Evolutionary conservation across 2,329 filamentous ascomycete species (phyloP).

Genomic region (Penicillium aurantiogriseum): DNA sequence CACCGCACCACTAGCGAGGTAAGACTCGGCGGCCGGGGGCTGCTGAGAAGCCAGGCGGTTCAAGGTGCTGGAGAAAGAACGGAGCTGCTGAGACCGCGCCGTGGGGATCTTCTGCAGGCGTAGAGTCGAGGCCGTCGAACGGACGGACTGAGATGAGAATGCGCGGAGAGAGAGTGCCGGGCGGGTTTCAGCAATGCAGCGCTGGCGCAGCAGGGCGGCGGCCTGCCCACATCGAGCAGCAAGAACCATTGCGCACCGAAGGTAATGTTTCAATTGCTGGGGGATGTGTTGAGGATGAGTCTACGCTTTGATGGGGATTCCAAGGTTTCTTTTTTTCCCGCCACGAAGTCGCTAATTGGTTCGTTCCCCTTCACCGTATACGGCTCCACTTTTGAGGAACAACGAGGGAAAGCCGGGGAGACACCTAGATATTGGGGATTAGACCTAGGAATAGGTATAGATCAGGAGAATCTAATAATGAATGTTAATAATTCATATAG

Average conservation of each 20-base stretch:
- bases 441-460: neutral
- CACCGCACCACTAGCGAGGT: constrained; percentile 83
- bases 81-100: constrained; percentile 43
- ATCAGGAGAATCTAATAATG: neutral
- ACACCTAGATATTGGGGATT: neutral
- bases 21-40: constrained; percentile 79
- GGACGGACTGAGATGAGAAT: constrained; percentile 38
- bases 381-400: constrained; percentile 20
- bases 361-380: constrained; percentile 23
- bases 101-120: constrained; percentile 40
- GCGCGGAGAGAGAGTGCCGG: constrained; percentile 38
- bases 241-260: constrained; percentile 45
- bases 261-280: constrained; percentile 25
- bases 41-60: constrained; percentile 54
- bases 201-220: constrained; percentile 42
- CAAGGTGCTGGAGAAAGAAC: constrained; percentile 44
- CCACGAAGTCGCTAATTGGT: constrained; percentile 23
- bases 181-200: constrained; percentile 41
- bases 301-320: constrained; percentile 19
- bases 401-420: neutral
- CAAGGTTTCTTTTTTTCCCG: constrained; percentile 22
- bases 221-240: constrained; percentile 47
- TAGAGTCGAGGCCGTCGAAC: constrained; percentile 33
- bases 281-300: constrained; percentile 23
- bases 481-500: neutral